Evolutionary conservation across 228 moss, liverwort and hornwort species (phyloP).

Genomic region (Sphagnum fallax): DNA sequence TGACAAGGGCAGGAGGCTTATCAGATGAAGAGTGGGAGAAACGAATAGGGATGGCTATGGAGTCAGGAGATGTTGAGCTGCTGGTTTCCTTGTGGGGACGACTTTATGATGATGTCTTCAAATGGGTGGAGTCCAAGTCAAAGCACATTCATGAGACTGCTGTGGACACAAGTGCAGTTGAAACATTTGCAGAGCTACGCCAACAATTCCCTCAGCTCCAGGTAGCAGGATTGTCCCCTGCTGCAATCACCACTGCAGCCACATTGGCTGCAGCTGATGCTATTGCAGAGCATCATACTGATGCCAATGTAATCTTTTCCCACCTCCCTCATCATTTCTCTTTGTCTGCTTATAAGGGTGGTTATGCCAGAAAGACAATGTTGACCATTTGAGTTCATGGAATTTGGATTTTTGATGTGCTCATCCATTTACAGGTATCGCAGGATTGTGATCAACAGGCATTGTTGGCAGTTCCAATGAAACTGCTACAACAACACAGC

Average conservation of each 20-base stretch:
- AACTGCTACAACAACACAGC: constrained; percentile 43
- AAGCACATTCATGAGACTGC: constrained; percentile 6
- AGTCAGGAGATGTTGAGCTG: constrained; percentile 41
- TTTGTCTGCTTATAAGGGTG: too few relatives aligned
- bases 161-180: constrained; percentile 6
- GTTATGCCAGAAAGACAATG: too few relatives aligned
- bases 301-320: constrained; percentile 12
- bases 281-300: constrained; percentile 19
- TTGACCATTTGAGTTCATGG: too few relatives aligned
- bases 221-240: constrained; percentile 18
- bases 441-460: neutral
- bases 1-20: constrained; percentile 47
- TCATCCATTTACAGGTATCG: too few relatives aligned
- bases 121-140: constrained; percentile 37
- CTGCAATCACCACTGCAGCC: constrained; percentile 22
- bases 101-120: constrained; percentile 39
- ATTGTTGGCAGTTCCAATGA: constrained; percentile 28
- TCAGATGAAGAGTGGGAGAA: constrained; percentile 44
- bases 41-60: constrained; percentile 24
- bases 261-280: constrained; percentile 31
- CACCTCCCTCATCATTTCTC: neutral
- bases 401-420: too few relatives aligned
- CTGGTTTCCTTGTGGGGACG: constrained; percentile 49
- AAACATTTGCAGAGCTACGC: constrained; percentile 14
- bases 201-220: constrained; percentile 14